phyloP scores from a whole-genome alignment of 805 yeast species.

The Blastobotrys peoriensis region DNA sequence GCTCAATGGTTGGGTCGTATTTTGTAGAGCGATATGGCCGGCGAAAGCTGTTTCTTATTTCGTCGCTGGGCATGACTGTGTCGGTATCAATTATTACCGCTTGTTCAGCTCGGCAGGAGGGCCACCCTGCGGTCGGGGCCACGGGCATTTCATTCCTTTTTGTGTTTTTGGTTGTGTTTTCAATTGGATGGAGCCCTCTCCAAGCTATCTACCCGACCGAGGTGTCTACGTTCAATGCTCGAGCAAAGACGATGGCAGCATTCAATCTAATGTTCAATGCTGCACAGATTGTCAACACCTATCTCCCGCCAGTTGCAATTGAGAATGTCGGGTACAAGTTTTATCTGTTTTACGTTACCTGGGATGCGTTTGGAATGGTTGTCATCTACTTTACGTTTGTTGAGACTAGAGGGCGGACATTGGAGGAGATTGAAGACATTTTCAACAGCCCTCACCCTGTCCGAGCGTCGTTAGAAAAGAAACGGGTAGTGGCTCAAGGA shows the following conservation, averaged over 20 bases:
- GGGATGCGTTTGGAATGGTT: constrained; percentile 24
- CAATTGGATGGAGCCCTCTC: constrained; percentile 31
- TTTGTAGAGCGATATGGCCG: too few relatives aligned
- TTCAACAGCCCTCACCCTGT: too few relatives aligned
- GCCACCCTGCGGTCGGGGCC: constrained; percentile 19
- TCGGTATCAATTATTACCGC: constrained; percentile 16
- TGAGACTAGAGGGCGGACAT: constrained; percentile 69
- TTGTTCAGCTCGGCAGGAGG: constrained; percentile 9
- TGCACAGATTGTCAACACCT: constrained; percentile 26
- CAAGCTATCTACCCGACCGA: constrained; percentile 30
- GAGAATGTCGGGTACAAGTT: constrained; percentile 28
- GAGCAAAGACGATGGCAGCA: constrained; percentile 25
- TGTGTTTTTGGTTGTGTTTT: constrained; percentile 8
- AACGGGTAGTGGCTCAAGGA: too few relatives aligned
- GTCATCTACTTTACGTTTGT: constrained; percentile 61
- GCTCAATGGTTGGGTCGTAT: too few relatives aligned
- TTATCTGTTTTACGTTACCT: constrained; percentile 28
- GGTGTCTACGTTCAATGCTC: constrained; percentile 23
- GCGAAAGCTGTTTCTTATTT: too few relatives aligned
- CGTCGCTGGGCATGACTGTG: constrained; percentile 22
- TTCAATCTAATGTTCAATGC: constrained; percentile 23
- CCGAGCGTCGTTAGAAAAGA: too few relatives aligned
- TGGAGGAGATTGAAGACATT: constrained; percentile 72
- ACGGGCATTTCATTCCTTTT: constrained; percentile 13
- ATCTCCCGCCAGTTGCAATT: constrained; percentile 25